Evolutionary conservation across 345 rosid species (phyloP).

Genomic region (Cardamine chenopodiifolia): DNA sequence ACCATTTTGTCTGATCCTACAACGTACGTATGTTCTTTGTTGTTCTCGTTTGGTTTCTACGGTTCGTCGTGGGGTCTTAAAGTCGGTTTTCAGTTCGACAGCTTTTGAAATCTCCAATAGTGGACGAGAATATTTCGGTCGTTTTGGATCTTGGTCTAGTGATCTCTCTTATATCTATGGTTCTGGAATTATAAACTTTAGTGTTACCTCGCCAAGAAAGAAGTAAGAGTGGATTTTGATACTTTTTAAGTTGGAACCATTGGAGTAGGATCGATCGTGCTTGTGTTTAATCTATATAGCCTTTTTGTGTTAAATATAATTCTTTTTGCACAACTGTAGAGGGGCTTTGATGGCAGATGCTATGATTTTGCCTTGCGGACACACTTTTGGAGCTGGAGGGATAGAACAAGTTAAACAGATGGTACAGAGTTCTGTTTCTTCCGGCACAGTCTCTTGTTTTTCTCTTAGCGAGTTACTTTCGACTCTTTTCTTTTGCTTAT

Average conservation of each 20-base stretch:
- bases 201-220: conserved; percentile 3
- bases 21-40: conserved; percentile 52
- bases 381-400: conserved; percentile 84
- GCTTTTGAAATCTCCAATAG: not conserved
- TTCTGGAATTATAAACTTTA: not conserved
- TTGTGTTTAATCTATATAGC: not conserved
- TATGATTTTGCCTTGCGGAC: conserved; percentile 92
- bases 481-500: conserved; percentile 11
- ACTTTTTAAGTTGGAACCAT: too few relatives aligned
- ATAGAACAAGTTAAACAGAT: conserved; percentile 65
- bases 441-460: not conserved
- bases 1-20: conserved; percentile 77
- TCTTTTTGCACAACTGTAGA: conserved; percentile 42
- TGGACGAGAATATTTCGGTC: not conserved
- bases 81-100: not conserved
- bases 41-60: conserved; percentile 8
- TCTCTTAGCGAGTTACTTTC: not conserved
- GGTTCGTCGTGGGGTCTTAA: not conserved
- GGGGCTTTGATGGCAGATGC: conserved; percentile 92
- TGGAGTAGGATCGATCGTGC: not conserved
- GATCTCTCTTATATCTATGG: not conserved
- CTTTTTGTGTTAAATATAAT: not conserved
- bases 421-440: conserved; percentile 49
- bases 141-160: not conserved
- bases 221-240: too few relatives aligned